phyloP scores from a whole-genome alignment of 2,329 filamentous ascomycete genomes.

The Colletotrichum sp. region DNA sequence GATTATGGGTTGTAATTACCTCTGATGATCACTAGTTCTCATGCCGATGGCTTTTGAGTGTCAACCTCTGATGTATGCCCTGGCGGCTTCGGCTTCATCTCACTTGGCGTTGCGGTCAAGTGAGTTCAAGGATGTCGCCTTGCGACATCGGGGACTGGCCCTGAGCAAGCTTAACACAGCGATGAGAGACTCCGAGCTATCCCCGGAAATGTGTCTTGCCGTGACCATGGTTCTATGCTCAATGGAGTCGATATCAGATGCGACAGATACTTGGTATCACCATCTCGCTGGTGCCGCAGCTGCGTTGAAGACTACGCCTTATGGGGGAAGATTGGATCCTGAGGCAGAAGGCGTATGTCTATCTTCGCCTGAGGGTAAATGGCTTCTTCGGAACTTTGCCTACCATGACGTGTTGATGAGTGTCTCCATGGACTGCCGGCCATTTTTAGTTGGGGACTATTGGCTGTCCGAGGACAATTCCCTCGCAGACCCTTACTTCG shows the following conservation, averaged over 20 bases:
- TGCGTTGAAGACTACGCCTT: background rate
- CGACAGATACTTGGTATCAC: constrained; percentile 22
- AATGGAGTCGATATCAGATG: constrained; percentile 26
- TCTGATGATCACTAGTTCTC: constrained; percentile 8
- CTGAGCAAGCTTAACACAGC: constrained; percentile 14
- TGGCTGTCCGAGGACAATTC: constrained; percentile 10
- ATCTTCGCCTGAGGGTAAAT: constrained; percentile 1
- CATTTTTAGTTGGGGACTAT: constrained; percentile 7
- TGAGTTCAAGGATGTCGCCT: constrained; percentile 11
- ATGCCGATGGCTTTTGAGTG: constrained; percentile 28
- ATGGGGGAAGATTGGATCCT: too few species aligned
- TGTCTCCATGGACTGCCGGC: constrained; percentile 11
- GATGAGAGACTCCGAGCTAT: constrained; percentile 13
- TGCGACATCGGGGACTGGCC: constrained; percentile 23
- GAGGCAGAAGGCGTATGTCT: background rate
- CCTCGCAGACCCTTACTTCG: constrained; percentile 16
- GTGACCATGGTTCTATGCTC: constrained; percentile 27
- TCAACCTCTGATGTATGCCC: constrained; percentile 19
- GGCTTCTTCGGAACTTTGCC: constrained; percentile 15
- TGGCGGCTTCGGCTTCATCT: constrained; percentile 25
- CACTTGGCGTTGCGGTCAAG: constrained; percentile 24
- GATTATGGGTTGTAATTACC: too few species aligned
- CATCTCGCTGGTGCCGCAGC: constrained; percentile 24
- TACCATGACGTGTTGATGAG: constrained; percentile 19
- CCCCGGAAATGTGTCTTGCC: constrained; percentile 24